Conservation (phyloP, 2,329 filamentous ascomycete genomes). For the Colletotrichum chrysophilum region DNA sequence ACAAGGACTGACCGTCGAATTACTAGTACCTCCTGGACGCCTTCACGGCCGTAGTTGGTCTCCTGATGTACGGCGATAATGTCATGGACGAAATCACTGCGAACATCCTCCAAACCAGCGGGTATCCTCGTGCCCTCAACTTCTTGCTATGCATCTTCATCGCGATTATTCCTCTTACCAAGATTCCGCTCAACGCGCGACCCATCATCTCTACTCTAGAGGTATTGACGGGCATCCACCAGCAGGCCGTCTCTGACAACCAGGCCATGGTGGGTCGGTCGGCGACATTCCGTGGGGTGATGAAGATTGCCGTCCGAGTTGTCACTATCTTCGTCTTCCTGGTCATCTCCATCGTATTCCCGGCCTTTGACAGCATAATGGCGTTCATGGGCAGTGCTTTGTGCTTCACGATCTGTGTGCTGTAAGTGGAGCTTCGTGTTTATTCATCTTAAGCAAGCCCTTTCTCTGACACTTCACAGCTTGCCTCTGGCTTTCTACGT, state of each 20-base stretch:
- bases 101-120: conserved; percentile 78
- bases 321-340: conserved; percentile 75
- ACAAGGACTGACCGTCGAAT: not conserved
- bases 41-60: conserved; percentile 80
- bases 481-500: conserved; percentile 88
- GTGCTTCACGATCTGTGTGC: conserved; percentile 93
- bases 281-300: conserved; percentile 59
- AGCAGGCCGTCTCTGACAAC: conserved; percentile 48
- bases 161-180: conserved; percentile 91
- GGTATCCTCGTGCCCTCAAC: conserved; percentile 77
- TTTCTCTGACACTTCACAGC: conserved; percentile 30
- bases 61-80: conserved; percentile 94
- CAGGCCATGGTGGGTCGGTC: conserved; percentile 57
- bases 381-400: conserved; percentile 87
- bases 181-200: conserved; percentile 88
- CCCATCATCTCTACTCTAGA: conserved; percentile 87
- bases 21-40: conserved; percentile 78
- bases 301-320: conserved; percentile 69
- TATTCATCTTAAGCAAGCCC: not conserved
- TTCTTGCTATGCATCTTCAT: conserved; percentile 85
- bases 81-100: conserved; percentile 89
- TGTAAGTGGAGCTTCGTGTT: conserved; percentile 45
- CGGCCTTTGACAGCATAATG: conserved; percentile 89
- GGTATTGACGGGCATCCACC: conserved; percentile 76
- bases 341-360: conserved; percentile 71